phyloP scores from a whole-genome alignment of 140 eudicot species.

The Anethum foeniculum region DNA sequence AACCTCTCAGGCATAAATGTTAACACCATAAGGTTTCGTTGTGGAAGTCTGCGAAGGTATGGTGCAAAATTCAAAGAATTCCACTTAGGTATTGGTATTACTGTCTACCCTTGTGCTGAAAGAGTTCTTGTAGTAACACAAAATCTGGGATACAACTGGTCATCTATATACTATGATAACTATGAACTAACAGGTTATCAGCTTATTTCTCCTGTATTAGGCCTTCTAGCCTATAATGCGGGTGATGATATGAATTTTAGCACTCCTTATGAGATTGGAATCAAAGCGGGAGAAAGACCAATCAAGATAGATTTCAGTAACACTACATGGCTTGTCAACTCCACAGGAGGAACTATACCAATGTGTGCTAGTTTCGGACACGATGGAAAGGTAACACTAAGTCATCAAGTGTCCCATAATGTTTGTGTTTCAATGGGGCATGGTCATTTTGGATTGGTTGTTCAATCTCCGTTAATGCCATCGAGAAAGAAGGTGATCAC shows the following conservation, averaged over 20 bases:
- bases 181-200: slow-evolving; percentile 61
- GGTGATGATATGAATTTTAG: slow-evolving; percentile 38
- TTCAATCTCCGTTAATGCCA: slow-evolving; percentile 62
- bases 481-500: slow-evolving; percentile 33
- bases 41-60: slow-evolving; percentile 78
- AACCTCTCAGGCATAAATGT: slow-evolving; percentile 74
- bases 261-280: slow-evolving; percentile 53
- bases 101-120: slow-evolving; percentile 61
- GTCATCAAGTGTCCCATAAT: slow-evolving; percentile 42
- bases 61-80: slow-evolving; percentile 73
- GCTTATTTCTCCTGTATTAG: slow-evolving; percentile 75
- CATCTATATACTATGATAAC: slow-evolving; percentile 59
- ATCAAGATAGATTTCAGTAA: slow-evolving; percentile 60
- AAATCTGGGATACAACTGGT: slow-evolving; percentile 74
- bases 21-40: slow-evolving; percentile 51
- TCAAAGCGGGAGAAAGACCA: slow-evolving; percentile 38
- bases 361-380: slow-evolving; percentile 70
- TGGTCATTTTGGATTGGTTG: slow-evolving; percentile 83
- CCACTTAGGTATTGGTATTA: slow-evolving; percentile 40
- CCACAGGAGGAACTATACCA: slow-evolving; percentile 38
- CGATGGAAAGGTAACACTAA: slow-evolving; percentile 65
- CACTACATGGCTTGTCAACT: slow-evolving; percentile 17
- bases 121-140: slow-evolving; percentile 68
- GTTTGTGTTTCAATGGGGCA: slow-evolving; percentile 51
- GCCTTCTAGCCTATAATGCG: slow-evolving; percentile 72